A percentile compares a stretch with the other conserved stretches of the same genome.
phyloP scores from a whole-genome alignment of 805 yeast genomes.

The Starmerella asiatica region DNA sequence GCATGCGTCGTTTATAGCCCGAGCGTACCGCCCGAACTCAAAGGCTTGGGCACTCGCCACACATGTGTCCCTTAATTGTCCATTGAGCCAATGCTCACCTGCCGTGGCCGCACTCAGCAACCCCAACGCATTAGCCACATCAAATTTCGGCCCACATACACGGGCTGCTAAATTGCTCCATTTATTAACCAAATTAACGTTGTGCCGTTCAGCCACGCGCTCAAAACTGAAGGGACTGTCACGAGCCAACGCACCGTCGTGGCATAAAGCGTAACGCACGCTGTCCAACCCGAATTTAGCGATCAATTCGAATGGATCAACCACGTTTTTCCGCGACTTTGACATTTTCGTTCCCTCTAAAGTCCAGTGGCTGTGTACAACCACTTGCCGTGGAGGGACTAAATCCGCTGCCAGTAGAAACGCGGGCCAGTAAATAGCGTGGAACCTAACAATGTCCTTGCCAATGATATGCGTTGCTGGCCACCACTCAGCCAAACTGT shows the following conservation, averaged over 20 bases:
- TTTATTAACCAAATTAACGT: slow-evolving; percentile 54
- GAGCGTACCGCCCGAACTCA: slow-evolving; percentile 41
- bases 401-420: slow-evolving; percentile 72
- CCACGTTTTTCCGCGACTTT: slow-evolving; percentile 83
- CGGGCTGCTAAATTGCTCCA: slow-evolving; percentile 69
- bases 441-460: slow-evolving; percentile 80
- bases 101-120: slow-evolving; percentile 19
- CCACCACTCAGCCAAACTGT: slow-evolving; percentile 31
- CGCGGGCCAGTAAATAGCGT: slow-evolving; percentile 88
- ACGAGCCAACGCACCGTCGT: slow-evolving; percentile 55
- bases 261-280: slow-evolving; percentile 60
- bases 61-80: slow-evolving; percentile 36
- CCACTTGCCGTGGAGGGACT: slow-evolving; percentile 53
- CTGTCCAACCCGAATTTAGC: slow-evolving; percentile 46
- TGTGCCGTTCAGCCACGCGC: slow-evolving; percentile 35
- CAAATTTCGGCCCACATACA: slow-evolving; percentile 57
- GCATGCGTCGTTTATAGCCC: slow-evolving; percentile 16
- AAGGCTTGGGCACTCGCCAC: slow-evolving; percentile 40
- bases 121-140: slow-evolving; percentile 26
- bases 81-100: slow-evolving; percentile 1
- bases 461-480: slow-evolving; percentile 78
- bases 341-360: slow-evolving; percentile 87
- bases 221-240: slow-evolving; percentile 71
- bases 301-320: slow-evolving; percentile 65
- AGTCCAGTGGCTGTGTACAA: slow-evolving; percentile 93